These are phyloP conservation scores for Phylloporus arenicola DNA, from an alignment of 768 basidiomycete species.

Conservation along the genomic window DNA sequence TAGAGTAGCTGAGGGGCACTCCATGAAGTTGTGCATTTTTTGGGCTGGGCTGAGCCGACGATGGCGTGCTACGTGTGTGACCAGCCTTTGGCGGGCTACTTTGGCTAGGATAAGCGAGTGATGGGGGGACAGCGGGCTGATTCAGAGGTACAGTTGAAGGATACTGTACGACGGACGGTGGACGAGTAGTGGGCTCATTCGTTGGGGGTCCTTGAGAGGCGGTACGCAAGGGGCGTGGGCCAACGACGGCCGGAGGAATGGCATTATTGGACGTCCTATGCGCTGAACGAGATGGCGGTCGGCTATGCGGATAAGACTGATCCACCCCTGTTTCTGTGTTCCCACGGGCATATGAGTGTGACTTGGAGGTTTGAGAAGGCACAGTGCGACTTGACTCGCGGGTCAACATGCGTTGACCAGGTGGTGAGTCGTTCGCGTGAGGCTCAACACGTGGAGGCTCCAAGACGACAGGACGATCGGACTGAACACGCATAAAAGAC, in stretches of 20 bases:
- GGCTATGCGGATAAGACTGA: slow-evolving; percentile 17
- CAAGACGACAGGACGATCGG: slow-evolving; percentile 17
- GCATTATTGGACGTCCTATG: slow-evolving; percentile 19
- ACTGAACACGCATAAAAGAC: slow-evolving; percentile 16
- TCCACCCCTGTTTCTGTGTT: slow-evolving; percentile 23
- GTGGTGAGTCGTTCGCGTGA: slow-evolving; percentile 18
- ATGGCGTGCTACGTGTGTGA: slow-evolving; percentile 4
- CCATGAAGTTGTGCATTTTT: slow-evolving; percentile 18
- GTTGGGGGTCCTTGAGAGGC: slow-evolving; percentile 23
- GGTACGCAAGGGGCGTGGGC: slow-evolving; percentile 27
- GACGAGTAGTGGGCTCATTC: slow-evolving; percentile 22
- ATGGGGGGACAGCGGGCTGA: slow-evolving; percentile 18
- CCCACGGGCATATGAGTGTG: slow-evolving; percentile 21
- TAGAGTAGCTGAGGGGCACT: slow-evolving; percentile 5
- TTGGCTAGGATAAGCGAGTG: slow-evolving; percentile 12
- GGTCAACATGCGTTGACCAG: slow-evolving; percentile 25
- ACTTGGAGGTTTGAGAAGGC: slow-evolving; percentile 15
- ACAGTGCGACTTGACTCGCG: slow-evolving; percentile 22
- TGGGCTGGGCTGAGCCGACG: slow-evolving; percentile 23
- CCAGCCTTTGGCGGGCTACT: slow-evolving; percentile 14
- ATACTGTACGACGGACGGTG: slow-evolving; percentile 19
- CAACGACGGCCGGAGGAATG: slow-evolving; percentile 22
- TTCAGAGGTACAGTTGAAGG: slow-evolving; percentile 4
- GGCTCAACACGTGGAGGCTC: slow-evolving; percentile 24
- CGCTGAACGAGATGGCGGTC: slow-evolving; percentile 25